Evolutionary conservation across 78 protist species (phyloP), one percentile per base, ranked within the genome.

Genomic region (Blattamonas nauphoetae): DNA sequence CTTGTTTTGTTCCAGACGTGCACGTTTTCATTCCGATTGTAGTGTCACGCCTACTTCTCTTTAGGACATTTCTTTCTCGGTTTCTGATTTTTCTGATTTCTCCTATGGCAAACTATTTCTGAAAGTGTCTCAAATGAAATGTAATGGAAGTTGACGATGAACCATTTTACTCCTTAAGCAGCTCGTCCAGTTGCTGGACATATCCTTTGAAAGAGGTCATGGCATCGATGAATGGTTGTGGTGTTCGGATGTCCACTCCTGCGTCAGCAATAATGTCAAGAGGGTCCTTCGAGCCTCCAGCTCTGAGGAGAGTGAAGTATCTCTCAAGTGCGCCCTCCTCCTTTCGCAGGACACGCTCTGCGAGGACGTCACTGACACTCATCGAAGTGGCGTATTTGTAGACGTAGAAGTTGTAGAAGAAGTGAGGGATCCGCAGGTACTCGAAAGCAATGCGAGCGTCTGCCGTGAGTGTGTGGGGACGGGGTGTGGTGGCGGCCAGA

Each of bases 371-470:
- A 5, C 42, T 32, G 41, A 21, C 83, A 36, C 83, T 32, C 43
- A 79, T 33, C 83, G 83, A 79, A 21, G 83, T 79, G 5, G 83
- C 83, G 83, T 79, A 79, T 21, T 79, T 79, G 43, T 21, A 79
- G 33, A 79, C 83, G 41, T 79, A 79, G 83, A 79, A 79, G 41
- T 79, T 79, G 83, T 38, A 36, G 83, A 33, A 79, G 41, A 79
- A 79, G 83, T 79, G 83, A 5, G 83, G 83, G 45, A 79, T 36
- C 32, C 83, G 33, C 6, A 21, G 4, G 32, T 5, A 79, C 83
- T 79, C 83, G 41, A 32, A 79, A 4, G 43, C 43, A 21, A 79
- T 79, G 29, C 21, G 83, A 5, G 43, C 42, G 41, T 79, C 83
- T 21, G 83, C 83, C 83, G 29, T 6, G 45, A 79, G 21, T 55